Conservation (phyloP, 2,329 filamentous ascomycete species). For the Paracoccidioides lutzii region DNA sequence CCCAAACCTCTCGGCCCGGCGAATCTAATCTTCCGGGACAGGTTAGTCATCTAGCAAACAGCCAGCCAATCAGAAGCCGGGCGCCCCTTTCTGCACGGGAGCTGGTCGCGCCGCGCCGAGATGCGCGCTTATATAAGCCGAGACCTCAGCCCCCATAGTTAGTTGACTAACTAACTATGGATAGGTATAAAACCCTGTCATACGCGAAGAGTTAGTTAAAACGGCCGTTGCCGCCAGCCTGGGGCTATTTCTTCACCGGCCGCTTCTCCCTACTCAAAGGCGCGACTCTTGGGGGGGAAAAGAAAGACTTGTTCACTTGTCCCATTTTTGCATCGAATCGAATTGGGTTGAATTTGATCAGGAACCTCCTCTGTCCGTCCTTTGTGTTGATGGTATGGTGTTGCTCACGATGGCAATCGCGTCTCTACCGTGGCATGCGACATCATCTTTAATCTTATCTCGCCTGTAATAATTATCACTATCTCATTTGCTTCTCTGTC, state of each 20-base stretch:
- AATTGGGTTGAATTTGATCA: no score
- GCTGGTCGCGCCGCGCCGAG: neutral
- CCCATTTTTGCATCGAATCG: no score
- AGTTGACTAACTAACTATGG: no score
- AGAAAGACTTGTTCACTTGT: no score
- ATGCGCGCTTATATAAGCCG: neutral
- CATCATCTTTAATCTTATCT: neutral
- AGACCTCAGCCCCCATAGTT: neutral
- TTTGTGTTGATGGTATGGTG: neutral
- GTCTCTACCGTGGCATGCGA: neutral
- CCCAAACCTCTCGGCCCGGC: neutral
- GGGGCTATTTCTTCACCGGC: no score
- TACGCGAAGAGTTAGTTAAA: no score
- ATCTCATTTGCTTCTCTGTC: neutral
- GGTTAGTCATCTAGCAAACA: no score
- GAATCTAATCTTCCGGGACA: neutral
- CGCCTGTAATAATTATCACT: neutral
- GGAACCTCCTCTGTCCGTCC: no score
- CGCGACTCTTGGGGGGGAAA: no score
- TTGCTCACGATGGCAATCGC: neutral
- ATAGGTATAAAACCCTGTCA: no score
- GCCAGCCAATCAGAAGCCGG: neutral
- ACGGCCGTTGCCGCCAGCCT: no score
- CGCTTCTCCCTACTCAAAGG: no score
- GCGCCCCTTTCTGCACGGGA: neutral